These are phyloP conservation scores for Aspergillus fumigatus DNA, from an alignment of 2,329 filamentous ascomycete genomes.

Conservation along the genomic window DNA sequence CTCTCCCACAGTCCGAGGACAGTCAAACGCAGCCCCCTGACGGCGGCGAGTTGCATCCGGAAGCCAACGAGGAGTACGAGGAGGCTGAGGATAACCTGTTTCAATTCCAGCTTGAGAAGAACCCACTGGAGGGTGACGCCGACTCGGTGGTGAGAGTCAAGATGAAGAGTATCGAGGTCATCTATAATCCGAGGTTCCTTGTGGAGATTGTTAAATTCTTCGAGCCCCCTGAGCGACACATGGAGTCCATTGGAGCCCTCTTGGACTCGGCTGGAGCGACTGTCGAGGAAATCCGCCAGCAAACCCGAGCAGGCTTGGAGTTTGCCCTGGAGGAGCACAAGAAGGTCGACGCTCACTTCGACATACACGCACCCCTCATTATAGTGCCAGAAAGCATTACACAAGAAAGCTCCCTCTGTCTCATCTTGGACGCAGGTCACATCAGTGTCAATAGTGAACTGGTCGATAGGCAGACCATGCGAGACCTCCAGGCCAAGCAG, in stretches of 20 bases:
- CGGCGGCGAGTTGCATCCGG: constrained; percentile 36
- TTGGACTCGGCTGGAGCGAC: constrained; percentile 96
- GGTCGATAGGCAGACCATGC: constrained; percentile 84
- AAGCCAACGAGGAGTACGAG: constrained; percentile 38
- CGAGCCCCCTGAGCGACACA: constrained; percentile 89
- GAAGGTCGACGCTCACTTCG: constrained; percentile 92
- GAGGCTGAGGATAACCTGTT: constrained; percentile 75
- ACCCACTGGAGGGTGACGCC: constrained; percentile 86
- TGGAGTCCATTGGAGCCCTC: constrained; percentile 95
- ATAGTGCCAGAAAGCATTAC: constrained; percentile 94
- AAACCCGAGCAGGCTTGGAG: constrained; percentile 91
- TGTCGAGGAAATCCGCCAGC: constrained; percentile 88
- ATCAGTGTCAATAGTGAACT: constrained; percentile 91
- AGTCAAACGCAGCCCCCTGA: constrained; percentile 20
- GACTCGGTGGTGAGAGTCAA: constrained; percentile 88
- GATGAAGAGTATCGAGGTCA: constrained; percentile 90
- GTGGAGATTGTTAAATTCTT: constrained; percentile 93
- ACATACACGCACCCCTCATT: constrained; percentile 91
- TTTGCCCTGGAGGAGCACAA: constrained; percentile 97
- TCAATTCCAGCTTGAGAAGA: constrained; percentile 86
- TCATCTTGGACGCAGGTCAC: constrained; percentile 95
- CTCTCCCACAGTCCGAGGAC: constrained; percentile 54
- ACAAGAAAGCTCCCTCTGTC: constrained; percentile 70
- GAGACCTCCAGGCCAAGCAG: constrained; percentile 87
- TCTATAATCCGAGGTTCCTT: constrained; percentile 94